phyloP scores from a whole-genome alignment of 495 filamentous ascomycete genomes.

The Penicillium coffeae region DNA sequence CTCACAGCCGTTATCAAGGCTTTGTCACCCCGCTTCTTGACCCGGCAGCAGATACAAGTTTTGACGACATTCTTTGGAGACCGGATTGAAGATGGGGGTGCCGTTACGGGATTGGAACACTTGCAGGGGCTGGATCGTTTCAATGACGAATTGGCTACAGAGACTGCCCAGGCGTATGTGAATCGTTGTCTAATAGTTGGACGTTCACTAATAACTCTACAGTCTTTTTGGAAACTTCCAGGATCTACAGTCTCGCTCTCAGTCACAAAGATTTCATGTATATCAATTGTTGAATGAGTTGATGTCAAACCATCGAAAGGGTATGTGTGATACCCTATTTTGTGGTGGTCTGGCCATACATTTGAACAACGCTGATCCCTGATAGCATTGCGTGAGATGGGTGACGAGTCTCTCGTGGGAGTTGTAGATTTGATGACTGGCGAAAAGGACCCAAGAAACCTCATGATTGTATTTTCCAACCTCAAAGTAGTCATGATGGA shows the following conservation, averaged over 20 bases:
- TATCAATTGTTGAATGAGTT: slow-evolving; percentile 61
- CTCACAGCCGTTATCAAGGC: slow-evolving; percentile 60
- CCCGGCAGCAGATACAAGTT: slow-evolving; percentile 63
- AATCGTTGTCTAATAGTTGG: neutral
- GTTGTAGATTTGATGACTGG: slow-evolving; percentile 67
- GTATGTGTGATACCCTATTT: slow-evolving; percentile 31
- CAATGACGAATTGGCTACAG: slow-evolving; percentile 43
- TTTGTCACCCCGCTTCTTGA: slow-evolving; percentile 56
- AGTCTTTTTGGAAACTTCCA: slow-evolving; percentile 50
- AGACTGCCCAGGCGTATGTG: slow-evolving; percentile 48
- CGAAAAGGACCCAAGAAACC: slow-evolving; percentile 73
- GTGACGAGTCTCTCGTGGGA: slow-evolving; percentile 55
- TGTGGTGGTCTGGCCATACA: neutral
- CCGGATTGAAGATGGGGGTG: slow-evolving; percentile 58
- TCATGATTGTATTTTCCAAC: slow-evolving; percentile 76
- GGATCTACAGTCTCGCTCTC: slow-evolving; percentile 60
- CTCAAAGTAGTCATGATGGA: slow-evolving; percentile 69
- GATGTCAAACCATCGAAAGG: slow-evolving; percentile 59
- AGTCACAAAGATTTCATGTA: slow-evolving; percentile 59
- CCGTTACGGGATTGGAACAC: slow-evolving; percentile 45
- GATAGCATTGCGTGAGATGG: slow-evolving; percentile 51
- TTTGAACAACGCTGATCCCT: slow-evolving; percentile 11
- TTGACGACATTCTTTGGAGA: slow-evolving; percentile 57
- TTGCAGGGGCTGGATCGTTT: slow-evolving; percentile 48
- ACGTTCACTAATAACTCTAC: slow-evolving; percentile 13